Evolutionary conservation across 2,329 filamentous ascomycete genomes (phyloP).

Genomic region (Thielaviopsis ethacetica): DNA sequence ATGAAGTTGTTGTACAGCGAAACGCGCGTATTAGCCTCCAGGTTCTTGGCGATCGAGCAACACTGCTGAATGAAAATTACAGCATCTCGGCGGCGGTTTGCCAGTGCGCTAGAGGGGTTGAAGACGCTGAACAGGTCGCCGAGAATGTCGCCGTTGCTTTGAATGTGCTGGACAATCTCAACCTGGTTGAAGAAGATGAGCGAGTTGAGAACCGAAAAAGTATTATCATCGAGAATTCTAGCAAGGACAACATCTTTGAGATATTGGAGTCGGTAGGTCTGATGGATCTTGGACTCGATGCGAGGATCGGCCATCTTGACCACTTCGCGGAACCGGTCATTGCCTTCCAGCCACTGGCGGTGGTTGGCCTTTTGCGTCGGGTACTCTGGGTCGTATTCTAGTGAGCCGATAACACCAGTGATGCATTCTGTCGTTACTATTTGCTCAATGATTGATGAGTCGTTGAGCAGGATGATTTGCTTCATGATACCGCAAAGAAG

Average conservation of each 20-base stretch:
- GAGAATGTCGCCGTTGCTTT: conserved; percentile 61
- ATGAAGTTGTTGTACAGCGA: conserved; percentile 84
- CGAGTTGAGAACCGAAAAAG: conserved; percentile 92
- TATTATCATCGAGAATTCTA: conserved; percentile 90
- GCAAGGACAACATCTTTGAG: conserved; percentile 97
- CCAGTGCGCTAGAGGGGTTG: conserved; percentile 42
- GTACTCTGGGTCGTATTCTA: conserved; percentile 97
- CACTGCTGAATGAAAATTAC: conserved; percentile 96
- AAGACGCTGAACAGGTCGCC: conserved; percentile 83
- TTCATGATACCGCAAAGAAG: conserved; percentile 97
- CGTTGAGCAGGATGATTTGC: conserved; percentile 82
- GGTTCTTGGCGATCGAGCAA: conserved; percentile 81
- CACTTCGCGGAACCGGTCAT: conserved; percentile 89
- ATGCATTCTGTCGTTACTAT: conserved; percentile 82
- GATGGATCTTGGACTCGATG: conserved; percentile 82
- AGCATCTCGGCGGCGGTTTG: conserved; percentile 74
- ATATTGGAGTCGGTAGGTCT: conserved; percentile 90
- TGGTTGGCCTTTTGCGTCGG: conserved; percentile 96
- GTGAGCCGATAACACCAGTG: conserved; percentile 78
- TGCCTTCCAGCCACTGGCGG: conserved; percentile 75
- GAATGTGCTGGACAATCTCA: conserved; percentile 91
- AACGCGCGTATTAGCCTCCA: conserved; percentile 68
- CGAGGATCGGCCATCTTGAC: conserved; percentile 73
- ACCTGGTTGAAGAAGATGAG: conserved; percentile 99
- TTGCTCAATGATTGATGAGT: conserved; percentile 85